phyloP scores from a whole-genome alignment of 2,329 filamentous ascomycete species.

The Ambrosiella beaveri region DNA sequence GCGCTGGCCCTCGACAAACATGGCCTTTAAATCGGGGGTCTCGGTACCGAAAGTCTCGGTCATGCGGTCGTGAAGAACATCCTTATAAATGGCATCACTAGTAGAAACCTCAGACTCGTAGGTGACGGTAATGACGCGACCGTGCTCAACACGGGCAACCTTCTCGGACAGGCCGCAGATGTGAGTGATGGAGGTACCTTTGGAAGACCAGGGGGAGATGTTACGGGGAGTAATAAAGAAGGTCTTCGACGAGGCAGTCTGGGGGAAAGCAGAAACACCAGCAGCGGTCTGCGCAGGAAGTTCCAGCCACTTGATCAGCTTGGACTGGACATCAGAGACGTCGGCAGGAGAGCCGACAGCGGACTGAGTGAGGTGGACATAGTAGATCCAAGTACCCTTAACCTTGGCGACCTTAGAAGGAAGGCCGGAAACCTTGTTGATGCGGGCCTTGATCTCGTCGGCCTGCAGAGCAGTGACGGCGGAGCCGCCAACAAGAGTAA shows the following conservation, averaged over 20 bases:
- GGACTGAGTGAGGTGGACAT: slow-evolving; percentile 38
- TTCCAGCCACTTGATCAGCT: slow-evolving; percentile 14
- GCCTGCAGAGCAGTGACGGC: slow-evolving; percentile 33
- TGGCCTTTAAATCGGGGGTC: slow-evolving; percentile 50
- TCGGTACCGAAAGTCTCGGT: slow-evolving; percentile 60
- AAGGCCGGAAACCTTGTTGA: slow-evolving; percentile 23
- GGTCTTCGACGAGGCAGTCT: slow-evolving; percentile 12
- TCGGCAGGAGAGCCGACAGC: background rate
- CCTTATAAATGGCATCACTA: slow-evolving; percentile 37
- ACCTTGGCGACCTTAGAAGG: slow-evolving; percentile 30
- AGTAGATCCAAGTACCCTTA: slow-evolving; percentile 45
- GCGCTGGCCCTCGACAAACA: slow-evolving; percentile 57
- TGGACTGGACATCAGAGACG: slow-evolving; percentile 19
- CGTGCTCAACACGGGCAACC: slow-evolving; percentile 69
- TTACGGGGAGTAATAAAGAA: slow-evolving; percentile 65
- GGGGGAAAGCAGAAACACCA: slow-evolving; percentile 5
- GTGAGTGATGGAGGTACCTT: slow-evolving; percentile 83
- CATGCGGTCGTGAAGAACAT: slow-evolving; percentile 84
- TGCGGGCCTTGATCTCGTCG: slow-evolving; percentile 27
- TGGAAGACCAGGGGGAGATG: slow-evolving; percentile 94
- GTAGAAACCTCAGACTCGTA: slow-evolving; percentile 28
- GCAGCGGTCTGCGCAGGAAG: slow-evolving; percentile 8
- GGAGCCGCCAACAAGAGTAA: slow-evolving; percentile 25
- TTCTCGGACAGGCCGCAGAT: slow-evolving; percentile 65
- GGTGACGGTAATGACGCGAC: slow-evolving; percentile 55